A percentile compares a stretch with the other conserved stretches of the same genome.
Conservation (phyloP, 2,329 filamentous ascomycete species). For the Ilyonectria sp. region DNA sequence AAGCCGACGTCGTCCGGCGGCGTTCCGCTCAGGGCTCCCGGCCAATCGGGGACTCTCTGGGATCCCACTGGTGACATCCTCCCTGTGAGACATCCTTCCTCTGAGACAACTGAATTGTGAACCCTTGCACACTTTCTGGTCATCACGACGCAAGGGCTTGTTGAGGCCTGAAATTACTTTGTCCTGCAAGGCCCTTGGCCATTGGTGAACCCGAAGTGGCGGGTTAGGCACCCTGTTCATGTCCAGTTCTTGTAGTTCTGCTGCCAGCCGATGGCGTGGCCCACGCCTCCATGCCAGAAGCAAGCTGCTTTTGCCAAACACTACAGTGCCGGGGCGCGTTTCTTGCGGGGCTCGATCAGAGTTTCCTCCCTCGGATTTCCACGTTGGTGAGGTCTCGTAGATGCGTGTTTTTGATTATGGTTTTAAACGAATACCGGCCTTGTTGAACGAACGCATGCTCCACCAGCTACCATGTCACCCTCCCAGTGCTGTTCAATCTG, state of each 20-base stretch:
- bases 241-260: not conserved
- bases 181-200: not conserved
- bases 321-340: not conserved
- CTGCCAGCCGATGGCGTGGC: not conserved
- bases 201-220: conserved; percentile 7
- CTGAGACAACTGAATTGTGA: not conserved
- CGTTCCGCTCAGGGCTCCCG: not conserved
- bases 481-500: conserved; percentile 3
- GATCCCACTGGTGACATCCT: not conserved
- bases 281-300: not conserved
- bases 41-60: not conserved
- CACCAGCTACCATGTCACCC: not conserved
- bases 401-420: conserved; percentile 5
- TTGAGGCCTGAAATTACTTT: not conserved
- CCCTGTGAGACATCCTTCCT: not conserved
- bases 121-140: conserved; percentile 1
- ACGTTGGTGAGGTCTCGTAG: not conserved
- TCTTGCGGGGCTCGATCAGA: not conserved
- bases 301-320: not conserved
- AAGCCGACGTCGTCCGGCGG: not conserved
- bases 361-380: not conserved
- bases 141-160: not conserved
- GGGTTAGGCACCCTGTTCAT: not conserved
- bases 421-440: not conserved
- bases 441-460: conserved; percentile 4